A percentile compares a stretch with the other conserved stretches of the same genome.
phyloP scores from a whole-genome alignment of 1,284 basidiomycete genomes.

The Moesziomyces globuligerus region DNA sequence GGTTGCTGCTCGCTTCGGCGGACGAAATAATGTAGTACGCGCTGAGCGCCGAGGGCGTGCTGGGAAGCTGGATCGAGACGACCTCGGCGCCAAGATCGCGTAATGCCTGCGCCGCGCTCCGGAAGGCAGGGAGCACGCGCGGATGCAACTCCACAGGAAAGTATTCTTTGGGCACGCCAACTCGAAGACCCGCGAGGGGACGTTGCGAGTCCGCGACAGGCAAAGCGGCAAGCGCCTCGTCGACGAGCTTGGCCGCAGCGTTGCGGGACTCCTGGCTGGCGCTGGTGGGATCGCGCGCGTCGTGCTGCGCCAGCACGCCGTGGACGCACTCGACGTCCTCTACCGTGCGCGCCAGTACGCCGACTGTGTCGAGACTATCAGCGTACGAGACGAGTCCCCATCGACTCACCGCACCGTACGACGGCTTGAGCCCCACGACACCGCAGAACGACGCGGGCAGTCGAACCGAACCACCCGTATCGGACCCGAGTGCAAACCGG shows the following conservation, averaged over 20 bases:
- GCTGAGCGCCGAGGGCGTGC: slow-evolving; percentile 81
- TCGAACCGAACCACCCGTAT: slow-evolving; percentile 93
- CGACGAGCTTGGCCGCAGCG: slow-evolving; percentile 9
- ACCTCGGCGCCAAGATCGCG: slow-evolving; percentile 76
- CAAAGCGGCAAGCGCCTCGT: slow-evolving; percentile 5
- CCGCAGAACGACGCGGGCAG: slow-evolving; percentile 95
- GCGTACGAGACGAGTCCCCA: slow-evolving; percentile 93
- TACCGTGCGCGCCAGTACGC: slow-evolving; percentile 77
- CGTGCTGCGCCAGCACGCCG: slow-evolving; percentile 76
- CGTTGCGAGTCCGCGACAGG: slow-evolving; percentile 4
- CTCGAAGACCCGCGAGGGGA: slow-evolving; percentile 71
- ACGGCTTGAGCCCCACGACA: slow-evolving; percentile 89
- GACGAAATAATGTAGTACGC: slow-evolving; percentile 95
- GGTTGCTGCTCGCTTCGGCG: slow-evolving; percentile 92
- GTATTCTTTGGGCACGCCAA: slow-evolving; percentile 81
- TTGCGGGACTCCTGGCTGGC: slow-evolving; percentile 56
- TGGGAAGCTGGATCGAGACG: slow-evolving; percentile 80
- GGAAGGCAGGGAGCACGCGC: slow-evolving; percentile 71
- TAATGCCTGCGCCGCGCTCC: slow-evolving; percentile 72
- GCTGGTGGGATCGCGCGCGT: slow-evolving; percentile 83
- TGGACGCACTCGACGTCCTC: slow-evolving; percentile 73
- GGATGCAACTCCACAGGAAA: slow-evolving; percentile 79
- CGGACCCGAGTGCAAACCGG: slow-evolving; percentile 80
- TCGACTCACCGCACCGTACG: slow-evolving; percentile 89
- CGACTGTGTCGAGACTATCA: slow-evolving; percentile 93